These are phyloP conservation scores for Metarhizium rileyi DNA, from an alignment of 2,329 filamentous ascomycete species.

Conservation along the genomic window DNA sequence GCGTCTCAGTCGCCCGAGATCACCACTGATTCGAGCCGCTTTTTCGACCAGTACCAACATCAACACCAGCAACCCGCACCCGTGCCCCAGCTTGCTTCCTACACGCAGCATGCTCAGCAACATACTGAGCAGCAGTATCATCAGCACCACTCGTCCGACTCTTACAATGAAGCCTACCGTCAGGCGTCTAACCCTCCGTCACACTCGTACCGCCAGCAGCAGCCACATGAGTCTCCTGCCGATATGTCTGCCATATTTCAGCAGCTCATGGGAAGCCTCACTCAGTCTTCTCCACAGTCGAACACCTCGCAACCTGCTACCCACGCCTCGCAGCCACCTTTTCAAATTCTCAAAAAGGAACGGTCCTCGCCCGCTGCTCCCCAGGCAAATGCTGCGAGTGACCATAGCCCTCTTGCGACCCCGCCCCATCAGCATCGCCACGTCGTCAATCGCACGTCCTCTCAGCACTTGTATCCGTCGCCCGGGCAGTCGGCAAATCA, in stretches of 20 bases:
- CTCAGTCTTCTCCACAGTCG: conserved; percentile 31
- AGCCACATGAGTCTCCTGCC: conserved; percentile 27
- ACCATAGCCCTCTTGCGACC: conserved; percentile 33
- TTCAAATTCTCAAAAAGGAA: conserved; percentile 44
- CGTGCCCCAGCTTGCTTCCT: conserved; percentile 11
- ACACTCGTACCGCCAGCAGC: conserved; percentile 4
- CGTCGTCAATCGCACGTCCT: conserved; percentile 26
- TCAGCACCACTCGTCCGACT: conserved; percentile 16
- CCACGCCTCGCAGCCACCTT: conserved; percentile 24
- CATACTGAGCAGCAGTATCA: conserved; percentile 15
- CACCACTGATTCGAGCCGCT: conserved; percentile 17
- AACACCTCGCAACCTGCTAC: conserved; percentile 23
- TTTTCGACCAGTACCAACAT: conserved; percentile 21
- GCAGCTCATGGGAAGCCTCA: conserved; percentile 27
- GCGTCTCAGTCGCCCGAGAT: conserved; percentile 35
- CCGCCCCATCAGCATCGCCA: conserved; percentile 33
- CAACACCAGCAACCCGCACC: conserved; percentile 16
- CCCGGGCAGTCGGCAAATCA: conserved; percentile 12
- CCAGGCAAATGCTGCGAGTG: conserved; percentile 27
- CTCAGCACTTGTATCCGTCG: conserved; percentile 19
- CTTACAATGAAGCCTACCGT: conserved; percentile 16
- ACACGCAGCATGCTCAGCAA: conserved; percentile 18
- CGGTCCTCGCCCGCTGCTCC: conserved; percentile 28
- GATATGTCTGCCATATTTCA: conserved; percentile 27
- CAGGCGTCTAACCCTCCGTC: conserved; percentile 10